A percentile compares a stretch with the other conserved stretches of the same genome.
These are phyloP conservation scores for Ceriops tagal DNA, from an alignment of 345 rosid genomes.

Conservation along the genomic window DNA sequence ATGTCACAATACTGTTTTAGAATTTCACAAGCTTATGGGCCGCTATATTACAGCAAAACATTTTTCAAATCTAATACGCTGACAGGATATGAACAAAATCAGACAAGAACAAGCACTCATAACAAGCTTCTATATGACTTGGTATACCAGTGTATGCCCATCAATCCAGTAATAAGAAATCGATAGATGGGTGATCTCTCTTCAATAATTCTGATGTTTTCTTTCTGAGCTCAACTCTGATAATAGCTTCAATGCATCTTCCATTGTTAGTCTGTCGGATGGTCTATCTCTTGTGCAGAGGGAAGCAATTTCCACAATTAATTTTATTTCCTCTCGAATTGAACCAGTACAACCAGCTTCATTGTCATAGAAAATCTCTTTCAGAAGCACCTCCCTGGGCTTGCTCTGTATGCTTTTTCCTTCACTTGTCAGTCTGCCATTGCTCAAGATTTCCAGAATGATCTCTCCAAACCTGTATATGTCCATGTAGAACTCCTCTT, in stretches of 20 bases:
- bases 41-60: slow-evolving; percentile 16
- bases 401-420: slow-evolving; percentile 47
- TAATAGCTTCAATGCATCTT: slow-evolving; percentile 63
- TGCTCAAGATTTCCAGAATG: slow-evolving; percentile 58
- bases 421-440: slow-evolving; percentile 49
- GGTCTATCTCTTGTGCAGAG: slow-evolving; percentile 59
- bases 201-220: slow-evolving; percentile 21
- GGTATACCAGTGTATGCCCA: slow-evolving; percentile 13
- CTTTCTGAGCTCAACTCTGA: slow-evolving; percentile 33
- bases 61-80: slow-evolving; percentile 1
- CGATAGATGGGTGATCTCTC: not conserved
- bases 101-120: slow-evolving; percentile 21
- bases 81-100: not conserved
- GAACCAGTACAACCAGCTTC: slow-evolving; percentile 35
- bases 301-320: slow-evolving; percentile 62
- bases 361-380: slow-evolving; percentile 52
- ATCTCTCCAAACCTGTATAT: slow-evolving; percentile 74
- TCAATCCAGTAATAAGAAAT: slow-evolving; percentile 1
- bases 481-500: slow-evolving; percentile 52
- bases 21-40: slow-evolving; percentile 7
- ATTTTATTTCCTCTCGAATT: slow-evolving; percentile 46
- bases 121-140: slow-evolving; percentile 13
- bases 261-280: slow-evolving; percentile 55
- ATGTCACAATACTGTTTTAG: too few species aligned
- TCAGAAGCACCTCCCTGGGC: slow-evolving; percentile 54